Percentiles rank a stretch among this genome's conserved stretches.
phyloP scores from a whole-genome alignment of 208 protist genomes.

The Paratrypanosoma confusum region DNA sequence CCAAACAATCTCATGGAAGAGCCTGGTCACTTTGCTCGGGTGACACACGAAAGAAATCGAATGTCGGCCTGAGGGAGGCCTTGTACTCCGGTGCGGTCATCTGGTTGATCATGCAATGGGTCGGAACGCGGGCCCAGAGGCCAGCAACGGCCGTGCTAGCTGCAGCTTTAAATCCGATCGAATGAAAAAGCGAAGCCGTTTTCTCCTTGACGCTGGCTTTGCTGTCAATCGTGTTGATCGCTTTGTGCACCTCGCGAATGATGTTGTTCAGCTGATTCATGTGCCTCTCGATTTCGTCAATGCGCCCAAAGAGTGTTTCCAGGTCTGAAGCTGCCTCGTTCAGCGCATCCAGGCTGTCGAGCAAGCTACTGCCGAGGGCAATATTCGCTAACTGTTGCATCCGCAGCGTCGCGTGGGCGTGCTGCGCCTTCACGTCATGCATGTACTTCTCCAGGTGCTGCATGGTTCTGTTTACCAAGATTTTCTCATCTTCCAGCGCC shows the following conservation, averaged over 20 bases:
- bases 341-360: not conserved
- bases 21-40: too few relatives aligned
- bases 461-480: too few relatives aligned
- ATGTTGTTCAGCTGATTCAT: slow-evolving; percentile 10
- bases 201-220: slow-evolving; percentile 2
- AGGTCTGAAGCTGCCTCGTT: slow-evolving; percentile 2
- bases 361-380: not conserved
- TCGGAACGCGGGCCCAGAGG: slow-evolving; percentile 8
- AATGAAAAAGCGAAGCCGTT: slow-evolving; percentile 4
- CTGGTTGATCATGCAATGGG: slow-evolving; percentile 9
- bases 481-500: too few relatives aligned
- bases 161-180: slow-evolving; percentile 3
- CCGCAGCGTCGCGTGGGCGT: not conserved
- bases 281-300: slow-evolving; percentile 1
- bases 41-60: too few relatives aligned
- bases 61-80: too few relatives aligned
- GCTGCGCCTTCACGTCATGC: not conserved
- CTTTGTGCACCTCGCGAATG: slow-evolving; percentile 2
- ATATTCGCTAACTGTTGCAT: slow-evolving; percentile 1
- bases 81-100: slow-evolving; percentile 7
- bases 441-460: slow-evolving; percentile 1
- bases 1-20: too few relatives aligned
- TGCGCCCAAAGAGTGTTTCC: not conserved
- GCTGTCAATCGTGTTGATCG: slow-evolving; percentile 6
- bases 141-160: slow-evolving; percentile 5